phyloP scores from a whole-genome alignment of 2,329 filamentous ascomycete genomes.

The Cladophialophora psammophila region DNA sequence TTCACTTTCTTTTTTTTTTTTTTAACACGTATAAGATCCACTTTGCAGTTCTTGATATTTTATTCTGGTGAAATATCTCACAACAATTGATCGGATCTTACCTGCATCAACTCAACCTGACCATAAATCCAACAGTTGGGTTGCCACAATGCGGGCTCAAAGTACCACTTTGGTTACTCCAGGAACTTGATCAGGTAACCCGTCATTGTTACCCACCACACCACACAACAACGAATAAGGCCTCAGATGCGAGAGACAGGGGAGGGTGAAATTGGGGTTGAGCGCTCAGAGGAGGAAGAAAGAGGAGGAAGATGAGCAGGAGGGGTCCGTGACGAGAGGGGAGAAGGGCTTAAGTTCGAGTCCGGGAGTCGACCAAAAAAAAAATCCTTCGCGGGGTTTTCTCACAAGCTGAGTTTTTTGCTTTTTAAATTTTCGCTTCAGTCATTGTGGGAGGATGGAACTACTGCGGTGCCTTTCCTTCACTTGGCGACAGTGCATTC shows the following conservation, averaged over 20 bases:
- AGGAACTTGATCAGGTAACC: background rate
- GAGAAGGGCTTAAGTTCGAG: background rate
- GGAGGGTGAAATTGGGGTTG: slow-evolving; percentile 5
- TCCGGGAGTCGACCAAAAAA: background rate
- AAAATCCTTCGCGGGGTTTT: background rate
- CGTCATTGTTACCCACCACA: background rate
- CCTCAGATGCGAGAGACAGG: background rate
- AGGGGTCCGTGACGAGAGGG: slow-evolving; percentile 5
- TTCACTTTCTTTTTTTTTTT: background rate
- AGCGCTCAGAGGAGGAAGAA: slow-evolving; percentile 13
- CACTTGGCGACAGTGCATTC: no score
- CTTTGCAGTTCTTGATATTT: no score
- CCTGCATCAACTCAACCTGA: no score
- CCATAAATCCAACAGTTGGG: no score
- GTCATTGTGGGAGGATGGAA: no score
- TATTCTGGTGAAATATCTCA: no score
- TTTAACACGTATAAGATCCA: background rate
- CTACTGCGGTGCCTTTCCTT: no score
- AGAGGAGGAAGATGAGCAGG: slow-evolving; percentile 7
- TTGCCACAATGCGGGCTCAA: no score
- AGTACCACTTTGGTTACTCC: background rate
- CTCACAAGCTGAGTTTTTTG: no score
- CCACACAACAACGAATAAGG: slow-evolving; percentile 3
- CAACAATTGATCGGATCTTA: no score
- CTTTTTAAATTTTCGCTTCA: no score